Evolutionary conservation across 129 eudicot genomes (phyloP).

Genomic region (Oenanthe sinensis): DNA sequence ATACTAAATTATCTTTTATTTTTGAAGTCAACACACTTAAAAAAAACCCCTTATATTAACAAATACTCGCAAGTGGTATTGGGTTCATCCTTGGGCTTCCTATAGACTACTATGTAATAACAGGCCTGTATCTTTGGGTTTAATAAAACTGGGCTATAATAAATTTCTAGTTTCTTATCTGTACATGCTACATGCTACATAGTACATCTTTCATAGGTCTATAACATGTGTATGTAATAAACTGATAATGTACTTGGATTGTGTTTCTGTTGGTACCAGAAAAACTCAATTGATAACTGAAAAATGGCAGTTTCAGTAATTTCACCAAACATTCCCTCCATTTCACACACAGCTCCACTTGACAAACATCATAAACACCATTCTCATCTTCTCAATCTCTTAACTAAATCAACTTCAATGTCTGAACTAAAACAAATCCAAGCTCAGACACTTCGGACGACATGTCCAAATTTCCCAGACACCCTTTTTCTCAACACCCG

Average conservation of each 20-base stretch:
- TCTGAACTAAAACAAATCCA: constrained; percentile 73
- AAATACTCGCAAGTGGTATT: no score
- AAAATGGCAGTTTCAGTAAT: constrained; percentile 19
- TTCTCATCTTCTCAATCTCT: constrained; percentile 36
- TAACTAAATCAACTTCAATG: constrained; percentile 50
- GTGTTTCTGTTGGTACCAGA: neutral
- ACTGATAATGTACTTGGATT: neutral
- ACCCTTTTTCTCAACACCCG: constrained; percentile 44
- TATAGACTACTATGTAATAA: no score
- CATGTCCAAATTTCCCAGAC: constrained; percentile 33
- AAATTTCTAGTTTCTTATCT: no score
- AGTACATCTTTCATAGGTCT: no score
- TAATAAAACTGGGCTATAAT: no score
- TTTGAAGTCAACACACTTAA: no score
- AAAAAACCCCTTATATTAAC: no score
- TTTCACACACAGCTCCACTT: neutral
- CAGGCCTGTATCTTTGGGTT: no score
- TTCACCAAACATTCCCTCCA: constrained; percentile 8
- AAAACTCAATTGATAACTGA: neutral
- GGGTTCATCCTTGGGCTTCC: no score
- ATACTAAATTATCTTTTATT: no score
- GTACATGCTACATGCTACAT: no score
- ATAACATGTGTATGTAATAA: no score
- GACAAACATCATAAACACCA: constrained; percentile 25
- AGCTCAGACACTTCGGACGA: constrained; percentile 65